Evolutionary conservation across 257 asterid genomes (phyloP).

Genomic region (Linaria vulgaris): DNA sequence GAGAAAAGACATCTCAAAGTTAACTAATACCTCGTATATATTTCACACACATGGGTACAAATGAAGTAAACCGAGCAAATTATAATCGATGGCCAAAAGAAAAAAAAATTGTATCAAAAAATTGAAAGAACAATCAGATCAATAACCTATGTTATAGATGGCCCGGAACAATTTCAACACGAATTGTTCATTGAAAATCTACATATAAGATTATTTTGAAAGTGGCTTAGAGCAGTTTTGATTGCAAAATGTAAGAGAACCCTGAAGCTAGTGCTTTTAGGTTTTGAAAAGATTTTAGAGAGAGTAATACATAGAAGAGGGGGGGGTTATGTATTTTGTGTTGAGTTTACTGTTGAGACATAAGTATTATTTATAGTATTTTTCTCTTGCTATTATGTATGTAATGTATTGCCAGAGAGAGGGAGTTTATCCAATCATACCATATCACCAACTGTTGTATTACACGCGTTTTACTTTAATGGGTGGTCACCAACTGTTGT

Average conservation of each 20-base stretch:
- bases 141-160: slow-evolving; percentile 19
- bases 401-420: slow-evolving; percentile 21
- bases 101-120: too few relatives aligned
- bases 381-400: slow-evolving; percentile 20
- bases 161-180: slow-evolving; percentile 21
- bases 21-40: slow-evolving; percentile 29
- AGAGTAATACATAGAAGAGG: slow-evolving; percentile 28
- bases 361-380: slow-evolving; percentile 20
- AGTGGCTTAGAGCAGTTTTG: slow-evolving; percentile 29
- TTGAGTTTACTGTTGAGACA: slow-evolving; percentile 26
- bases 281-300: slow-evolving; percentile 48
- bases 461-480: too few relatives aligned
- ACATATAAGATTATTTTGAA: neutral
- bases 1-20: slow-evolving; percentile 21
- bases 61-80: too few relatives aligned
- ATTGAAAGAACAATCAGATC: too few relatives aligned
- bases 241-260: slow-evolving; percentile 22
- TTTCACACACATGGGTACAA: neutral
- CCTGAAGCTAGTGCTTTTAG: slow-evolving; percentile 33
- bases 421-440: slow-evolving; percentile 26
- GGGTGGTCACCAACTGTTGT: slow-evolving; percentile 28
- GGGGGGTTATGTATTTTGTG: slow-evolving; percentile 12
- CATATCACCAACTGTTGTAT: too few relatives aligned
- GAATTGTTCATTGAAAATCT: neutral
- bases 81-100: neutral